phyloP scores from a whole-genome alignment of 225 moss, liverwort and hornwort genomes.

The Lunularia cruciata region DNA sequence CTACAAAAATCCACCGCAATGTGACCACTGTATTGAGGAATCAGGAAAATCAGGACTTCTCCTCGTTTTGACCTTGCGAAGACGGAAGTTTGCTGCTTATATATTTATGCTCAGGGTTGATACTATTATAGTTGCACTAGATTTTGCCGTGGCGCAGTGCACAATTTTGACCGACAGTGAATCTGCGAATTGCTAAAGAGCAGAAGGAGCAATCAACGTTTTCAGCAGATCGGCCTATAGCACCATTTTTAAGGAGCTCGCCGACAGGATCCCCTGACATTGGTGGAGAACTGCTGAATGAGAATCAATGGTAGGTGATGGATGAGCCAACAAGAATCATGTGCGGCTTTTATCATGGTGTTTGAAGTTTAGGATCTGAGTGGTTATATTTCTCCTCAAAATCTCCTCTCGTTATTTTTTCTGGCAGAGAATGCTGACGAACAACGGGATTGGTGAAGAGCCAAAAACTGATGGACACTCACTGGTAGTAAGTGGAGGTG shows the following conservation, averaged over 20 bases:
- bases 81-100: not conserved
- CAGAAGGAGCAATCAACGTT: no score
- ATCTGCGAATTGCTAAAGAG: no score
- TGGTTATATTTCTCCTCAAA: not conserved
- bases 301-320: constrained; percentile 8
- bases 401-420: not conserved
- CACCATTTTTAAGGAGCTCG: not conserved
- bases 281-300: not conserved
- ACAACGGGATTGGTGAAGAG: constrained; percentile 31
- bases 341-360: not conserved
- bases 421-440: constrained; percentile 44
- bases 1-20: not conserved
- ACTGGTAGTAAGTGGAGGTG: constrained; percentile 14
- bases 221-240: no score
- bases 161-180: no score
- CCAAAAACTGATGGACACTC: constrained; percentile 2
- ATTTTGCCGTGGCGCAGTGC: no score
- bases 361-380: no score
- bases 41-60: not conserved
- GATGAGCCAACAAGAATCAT: not conserved
- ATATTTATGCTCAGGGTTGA: not conserved
- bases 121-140: not conserved
- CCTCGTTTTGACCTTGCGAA: not conserved
- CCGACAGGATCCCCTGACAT: not conserved
- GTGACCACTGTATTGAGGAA: not conserved